Conservation (phyloP, 305 asterid species). For the Solanum hybrid region DNA sequence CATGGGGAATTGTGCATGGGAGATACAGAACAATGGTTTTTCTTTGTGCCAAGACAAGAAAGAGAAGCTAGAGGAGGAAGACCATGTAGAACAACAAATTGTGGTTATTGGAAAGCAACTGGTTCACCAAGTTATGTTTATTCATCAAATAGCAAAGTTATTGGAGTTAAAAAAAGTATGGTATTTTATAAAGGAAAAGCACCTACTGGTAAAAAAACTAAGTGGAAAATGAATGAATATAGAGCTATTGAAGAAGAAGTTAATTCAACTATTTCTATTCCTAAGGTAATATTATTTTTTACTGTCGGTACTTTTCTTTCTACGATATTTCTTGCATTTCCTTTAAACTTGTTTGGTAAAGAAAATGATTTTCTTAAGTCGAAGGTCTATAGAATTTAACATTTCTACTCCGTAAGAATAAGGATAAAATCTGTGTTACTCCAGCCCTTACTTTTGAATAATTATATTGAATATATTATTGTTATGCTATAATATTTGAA, state of each 20-base stretch:
- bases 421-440: neutral
- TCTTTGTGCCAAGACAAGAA: slow-evolving; percentile 44
- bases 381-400: neutral
- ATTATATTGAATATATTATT: neutral
- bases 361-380: neutral
- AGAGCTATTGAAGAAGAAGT: slow-evolving; percentile 37
- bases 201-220: slow-evolving; percentile 42
- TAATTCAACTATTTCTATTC: slow-evolving; percentile 13
- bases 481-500: neutral
- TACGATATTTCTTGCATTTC: neutral
- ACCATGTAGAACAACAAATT: slow-evolving; percentile 43
- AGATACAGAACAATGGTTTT: slow-evolving; percentile 58
- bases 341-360: neutral
- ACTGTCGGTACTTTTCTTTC: neutral
- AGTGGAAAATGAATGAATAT: slow-evolving; percentile 66
- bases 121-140: slow-evolving; percentile 55
- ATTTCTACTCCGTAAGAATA: neutral
- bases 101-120: slow-evolving; percentile 67
- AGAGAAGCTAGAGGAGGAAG: slow-evolving; percentile 50
- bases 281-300: slow-evolving; percentile 14
- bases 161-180: slow-evolving; percentile 60
- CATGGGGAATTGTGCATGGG: slow-evolving; percentile 49
- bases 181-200: slow-evolving; percentile 54
- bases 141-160: slow-evolving; percentile 34
- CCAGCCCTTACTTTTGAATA: neutral